Evolutionary conservation across 768 basidiomycete genomes (phyloP).

Genomic region (Leccinum incarnatum): DNA sequence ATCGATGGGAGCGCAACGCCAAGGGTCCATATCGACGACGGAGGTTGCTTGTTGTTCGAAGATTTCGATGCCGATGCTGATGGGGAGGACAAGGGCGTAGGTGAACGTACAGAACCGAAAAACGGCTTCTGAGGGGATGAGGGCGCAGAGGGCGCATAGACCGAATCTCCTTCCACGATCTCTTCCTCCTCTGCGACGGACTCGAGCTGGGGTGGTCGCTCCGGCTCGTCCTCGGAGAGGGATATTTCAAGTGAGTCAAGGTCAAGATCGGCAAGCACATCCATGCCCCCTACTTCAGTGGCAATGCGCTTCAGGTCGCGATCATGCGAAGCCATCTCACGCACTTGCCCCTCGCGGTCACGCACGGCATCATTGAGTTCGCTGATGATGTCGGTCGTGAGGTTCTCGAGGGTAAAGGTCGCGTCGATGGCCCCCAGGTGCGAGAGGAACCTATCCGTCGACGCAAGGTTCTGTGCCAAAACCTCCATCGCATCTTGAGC

Average conservation of each 20-base stretch:
- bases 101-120: conserved; percentile 48
- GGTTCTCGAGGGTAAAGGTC: conserved; percentile 51
- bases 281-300: conserved; percentile 73
- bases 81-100: conserved; percentile 53
- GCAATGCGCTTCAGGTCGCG: conserved; percentile 77
- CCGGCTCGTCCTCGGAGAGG: conserved; percentile 30
- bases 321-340: conserved; percentile 74
- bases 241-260: conserved; percentile 61
- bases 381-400: conserved; percentile 76
- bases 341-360: conserved; percentile 78
- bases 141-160: conserved; percentile 39
- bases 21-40: conserved; percentile 31
- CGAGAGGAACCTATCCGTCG: conserved; percentile 72
- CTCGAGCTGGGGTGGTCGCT: conserved; percentile 28
- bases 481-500: conserved; percentile 66
- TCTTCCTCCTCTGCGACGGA: conserved; percentile 41
- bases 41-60: conserved; percentile 17
- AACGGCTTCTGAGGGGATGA: conserved; percentile 55
- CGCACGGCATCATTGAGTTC: conserved; percentile 71
- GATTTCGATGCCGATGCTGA: conserved; percentile 34
- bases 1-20: conserved; percentile 55
- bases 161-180: conserved; percentile 39
- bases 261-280: conserved; percentile 68
- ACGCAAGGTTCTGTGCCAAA: conserved; percentile 70
- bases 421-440: conserved; percentile 70